These are phyloP conservation scores for Tolypocladium ophioglossoides DNA, from an alignment of 2,329 filamentous ascomycete genomes.

Conservation along the genomic window DNA sequence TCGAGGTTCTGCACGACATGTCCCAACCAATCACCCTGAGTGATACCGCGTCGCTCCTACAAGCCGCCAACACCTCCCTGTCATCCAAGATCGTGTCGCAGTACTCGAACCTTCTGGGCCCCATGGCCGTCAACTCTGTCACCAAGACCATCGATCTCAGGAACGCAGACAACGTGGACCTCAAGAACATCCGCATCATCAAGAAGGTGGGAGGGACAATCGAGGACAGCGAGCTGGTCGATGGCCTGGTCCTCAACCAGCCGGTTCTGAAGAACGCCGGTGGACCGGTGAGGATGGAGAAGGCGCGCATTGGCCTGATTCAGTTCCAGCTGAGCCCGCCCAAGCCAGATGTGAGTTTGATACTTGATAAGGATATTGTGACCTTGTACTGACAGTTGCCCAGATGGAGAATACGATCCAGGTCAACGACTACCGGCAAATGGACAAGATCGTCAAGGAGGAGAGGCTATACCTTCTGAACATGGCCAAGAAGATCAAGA, in stretches of 20 bases:
- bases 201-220: slow-evolving; percentile 98
- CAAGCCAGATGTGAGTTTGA: slow-evolving; percentile 72
- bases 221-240: slow-evolving; percentile 94
- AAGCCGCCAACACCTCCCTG: slow-evolving; percentile 92
- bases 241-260: slow-evolving; percentile 87
- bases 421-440: slow-evolving; percentile 98
- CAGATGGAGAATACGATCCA: slow-evolving; percentile 99
- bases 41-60: slow-evolving; percentile 82
- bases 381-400: slow-evolving; percentile 9
- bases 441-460: slow-evolving; percentile 99
- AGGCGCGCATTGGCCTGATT: slow-evolving; percentile 92
- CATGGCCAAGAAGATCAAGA: slow-evolving; percentile 99
- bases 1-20: slow-evolving; percentile 88
- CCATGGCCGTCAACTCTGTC: slow-evolving; percentile 96
- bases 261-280: slow-evolving; percentile 87
- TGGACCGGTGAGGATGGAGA: slow-evolving; percentile 88
- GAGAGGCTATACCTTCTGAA: slow-evolving; percentile 96
- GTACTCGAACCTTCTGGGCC: slow-evolving; percentile 88
- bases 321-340: slow-evolving; percentile 98
- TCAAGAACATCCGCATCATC: slow-evolving; percentile 91
- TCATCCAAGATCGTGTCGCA: slow-evolving; percentile 98
- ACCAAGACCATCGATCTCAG: slow-evolving; percentile 92
- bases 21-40: slow-evolving; percentile 83
- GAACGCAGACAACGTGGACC: slow-evolving; percentile 90
- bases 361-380: neutral